Percentiles rank a stretch among this genome's conserved stretches.
phyloP scores from a whole-genome alignment of 106 monocot species.

The Posidonia australis region DNA sequence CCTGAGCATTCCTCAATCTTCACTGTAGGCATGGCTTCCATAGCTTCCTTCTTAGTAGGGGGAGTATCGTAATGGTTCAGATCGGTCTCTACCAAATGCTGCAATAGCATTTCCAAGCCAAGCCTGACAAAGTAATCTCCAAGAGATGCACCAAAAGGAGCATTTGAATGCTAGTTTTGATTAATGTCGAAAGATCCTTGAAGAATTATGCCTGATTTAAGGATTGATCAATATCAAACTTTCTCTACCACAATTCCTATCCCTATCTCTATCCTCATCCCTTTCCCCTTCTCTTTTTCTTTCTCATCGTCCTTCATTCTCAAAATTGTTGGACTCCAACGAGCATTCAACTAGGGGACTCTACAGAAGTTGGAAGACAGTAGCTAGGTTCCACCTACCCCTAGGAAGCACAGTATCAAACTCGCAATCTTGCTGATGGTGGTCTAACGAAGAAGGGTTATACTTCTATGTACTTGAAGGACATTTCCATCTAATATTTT shows the following conservation, averaged over 20 bases:
- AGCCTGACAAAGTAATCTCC: slow-evolving; percentile 48
- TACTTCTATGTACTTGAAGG: too few relatives aligned
- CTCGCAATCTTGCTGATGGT: slow-evolving; percentile 27
- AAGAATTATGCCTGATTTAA: slow-evolving; percentile 34
- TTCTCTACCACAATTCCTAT: slow-evolving; percentile 32
- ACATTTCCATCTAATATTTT: too few relatives aligned
- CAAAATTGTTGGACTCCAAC: slow-evolving; percentile 13
- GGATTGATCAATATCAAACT: slow-evolving; percentile 35
- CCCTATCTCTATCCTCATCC: slow-evolving; percentile 8
- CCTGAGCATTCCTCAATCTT: slow-evolving; percentile 41
- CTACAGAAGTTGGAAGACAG: slow-evolving; percentile 33
- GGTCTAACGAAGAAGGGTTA: too few relatives aligned
- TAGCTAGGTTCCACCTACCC: slow-evolving; percentile 24
- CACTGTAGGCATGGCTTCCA: slow-evolving; percentile 57
- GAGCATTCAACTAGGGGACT: slow-evolving; percentile 12
- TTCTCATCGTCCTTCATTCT: too few relatives aligned
- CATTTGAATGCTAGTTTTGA: slow-evolving; percentile 4
- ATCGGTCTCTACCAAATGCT: slow-evolving; percentile 69
- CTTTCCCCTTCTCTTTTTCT: slow-evolving; percentile 19
- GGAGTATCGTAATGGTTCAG: slow-evolving; percentile 57
- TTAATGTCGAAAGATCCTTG: slow-evolving; percentile 13
- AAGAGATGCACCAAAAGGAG: slow-evolving; percentile 6
- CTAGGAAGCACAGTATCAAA: slow-evolving; percentile 19
- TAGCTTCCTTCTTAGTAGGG: too few relatives aligned
- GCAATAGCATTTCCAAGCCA: slow-evolving; percentile 50